A percentile compares a stretch with the other conserved stretches of the same genome.
phyloP scores from a whole-genome alignment of 1,139 yeast genomes.

The Kodamaea derodonti region DNA sequence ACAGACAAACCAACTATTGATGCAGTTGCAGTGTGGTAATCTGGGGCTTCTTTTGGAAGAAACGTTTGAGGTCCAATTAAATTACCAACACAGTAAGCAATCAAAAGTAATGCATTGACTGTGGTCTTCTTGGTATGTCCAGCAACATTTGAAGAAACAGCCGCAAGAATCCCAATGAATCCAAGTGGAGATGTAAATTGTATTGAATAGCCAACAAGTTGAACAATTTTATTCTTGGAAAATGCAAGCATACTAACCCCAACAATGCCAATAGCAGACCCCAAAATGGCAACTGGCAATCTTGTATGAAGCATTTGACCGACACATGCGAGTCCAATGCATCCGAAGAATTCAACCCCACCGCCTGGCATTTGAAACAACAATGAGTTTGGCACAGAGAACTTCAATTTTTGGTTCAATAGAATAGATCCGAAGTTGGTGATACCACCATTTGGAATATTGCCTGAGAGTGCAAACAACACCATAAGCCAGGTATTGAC shows the following conservation, averaged over 20 bases:
- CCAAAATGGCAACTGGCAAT: conserved; percentile 40
- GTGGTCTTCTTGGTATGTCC: conserved; percentile 69
- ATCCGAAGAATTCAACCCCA: conserved; percentile 41
- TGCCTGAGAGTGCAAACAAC: conserved; percentile 33
- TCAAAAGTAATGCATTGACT: conserved; percentile 54
- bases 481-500: conserved; percentile 41
- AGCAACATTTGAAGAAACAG: conserved; percentile 58
- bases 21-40: conserved; percentile 44
- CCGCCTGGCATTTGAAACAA: conserved; percentile 34
- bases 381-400: conserved; percentile 31
- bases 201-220: conserved; percentile 12
- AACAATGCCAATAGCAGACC: conserved; percentile 32
- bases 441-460: conserved; percentile 52
- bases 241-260: conserved; percentile 50
- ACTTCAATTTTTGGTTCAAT: conserved; percentile 44
- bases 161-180: conserved; percentile 45
- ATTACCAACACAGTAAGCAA: conserved; percentile 67
- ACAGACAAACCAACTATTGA: conserved; percentile 42
- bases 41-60: conserved; percentile 49
- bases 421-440: conserved; percentile 49
- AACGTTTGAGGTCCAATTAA: conserved; percentile 72
- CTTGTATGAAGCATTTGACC: conserved; percentile 17
- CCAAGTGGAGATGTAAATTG: conserved; percentile 31
- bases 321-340: conserved; percentile 22
- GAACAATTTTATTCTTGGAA: conserved; percentile 17